Base-by-base conservation (phyloP, 202 grass and related monocot species). In the Digitaria exilis region DNA sequence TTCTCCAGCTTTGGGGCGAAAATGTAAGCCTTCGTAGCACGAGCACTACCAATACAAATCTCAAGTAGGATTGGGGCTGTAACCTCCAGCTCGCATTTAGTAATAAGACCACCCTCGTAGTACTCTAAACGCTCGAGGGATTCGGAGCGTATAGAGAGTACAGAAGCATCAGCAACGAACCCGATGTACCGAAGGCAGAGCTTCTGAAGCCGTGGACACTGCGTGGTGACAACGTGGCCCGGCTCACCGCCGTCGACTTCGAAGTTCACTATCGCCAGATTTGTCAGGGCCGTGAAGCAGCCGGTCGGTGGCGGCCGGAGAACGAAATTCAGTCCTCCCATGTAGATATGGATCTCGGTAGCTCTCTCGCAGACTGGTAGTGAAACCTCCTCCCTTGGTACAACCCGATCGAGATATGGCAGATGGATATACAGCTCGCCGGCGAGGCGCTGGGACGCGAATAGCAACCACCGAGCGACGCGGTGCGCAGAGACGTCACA, bases 61-160 rank as follows among this genome's bases (percentile, higher is more conserved):
- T 32, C 29, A 4, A 19, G 6, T 0, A 64, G 61, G 30, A 64
- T 21, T 35, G 61, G 61, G 30, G 61, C 30, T 2, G 15, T 9
- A 10, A 64, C 17, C 30, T 64, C 30, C 29, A 64, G 7, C 29
- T 35, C 34, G 16, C 15, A 16, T 4, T 25, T 35, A 14, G 0
- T 2, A 0, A 0, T 0, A 1, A 0, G 16, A 0, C 35, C 35
- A 37, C 35, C 35, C 4, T 3, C 35, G 35, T 2, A 0, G 30
- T 64, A 64, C 4, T 3, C 0, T 2, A 64, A 16, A 34, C 16
- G 10, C 61, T 34, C 7, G 1, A 64, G 61, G 19, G 61, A 64
- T 34, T 64, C 61, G 0, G 61, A 64, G 30, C 7, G 0, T 19
- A 64, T 64, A 18, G 35, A 37, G 7, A 37, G 35, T 37, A 6